These are phyloP conservation scores for Neophaeococcomyces mojaviensis DNA, from an alignment of 2,329 filamentous ascomycete species.

Conservation along the genomic window DNA sequence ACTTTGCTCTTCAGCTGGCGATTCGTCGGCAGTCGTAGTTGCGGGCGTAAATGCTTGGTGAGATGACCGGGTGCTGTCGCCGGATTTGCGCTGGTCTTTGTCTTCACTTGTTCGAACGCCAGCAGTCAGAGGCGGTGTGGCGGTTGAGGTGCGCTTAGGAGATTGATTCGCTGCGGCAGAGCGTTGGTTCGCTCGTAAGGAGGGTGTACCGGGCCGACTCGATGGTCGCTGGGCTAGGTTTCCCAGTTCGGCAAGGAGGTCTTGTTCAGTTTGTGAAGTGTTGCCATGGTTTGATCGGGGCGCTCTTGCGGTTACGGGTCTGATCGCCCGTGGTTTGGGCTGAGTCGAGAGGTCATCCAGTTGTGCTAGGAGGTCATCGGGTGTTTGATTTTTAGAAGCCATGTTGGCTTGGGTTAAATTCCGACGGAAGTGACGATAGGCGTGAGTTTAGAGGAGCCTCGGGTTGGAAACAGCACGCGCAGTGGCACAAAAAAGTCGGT, in stretches of 20 bases:
- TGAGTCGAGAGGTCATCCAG: constrained; percentile 40
- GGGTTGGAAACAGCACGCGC: too few species aligned
- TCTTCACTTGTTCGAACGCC: constrained; percentile 58
- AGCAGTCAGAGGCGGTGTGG: constrained; percentile 34
- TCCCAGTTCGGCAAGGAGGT: constrained; percentile 82
- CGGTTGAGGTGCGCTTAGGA: constrained; percentile 46
- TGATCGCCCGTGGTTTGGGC: constrained; percentile 25
- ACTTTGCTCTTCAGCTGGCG: constrained; percentile 38
- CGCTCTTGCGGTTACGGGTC: constrained; percentile 21
- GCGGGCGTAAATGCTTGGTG: constrained; percentile 66
- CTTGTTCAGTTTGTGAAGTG: constrained; percentile 47
- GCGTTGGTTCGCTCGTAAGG: constrained; percentile 45
- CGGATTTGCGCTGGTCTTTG: constrained; percentile 61
- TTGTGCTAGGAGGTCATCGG: constrained; percentile 44
- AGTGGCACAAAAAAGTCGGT: too few species aligned
- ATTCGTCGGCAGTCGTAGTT: constrained; percentile 47
- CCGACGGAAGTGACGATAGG: too few species aligned
- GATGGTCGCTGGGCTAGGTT: constrained; percentile 64
- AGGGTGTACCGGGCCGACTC: constrained; percentile 76
- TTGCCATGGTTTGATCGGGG: constrained; percentile 18
- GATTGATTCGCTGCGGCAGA: constrained; percentile 39
- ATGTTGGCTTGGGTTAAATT: constrained; percentile 14
- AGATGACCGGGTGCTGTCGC: constrained; percentile 65
- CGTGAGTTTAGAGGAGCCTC: too few species aligned
- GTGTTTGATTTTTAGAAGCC: constrained; percentile 25